Conservation (phyloP, 176 grass and related monocot species). For the Chloris gayana region DNA sequence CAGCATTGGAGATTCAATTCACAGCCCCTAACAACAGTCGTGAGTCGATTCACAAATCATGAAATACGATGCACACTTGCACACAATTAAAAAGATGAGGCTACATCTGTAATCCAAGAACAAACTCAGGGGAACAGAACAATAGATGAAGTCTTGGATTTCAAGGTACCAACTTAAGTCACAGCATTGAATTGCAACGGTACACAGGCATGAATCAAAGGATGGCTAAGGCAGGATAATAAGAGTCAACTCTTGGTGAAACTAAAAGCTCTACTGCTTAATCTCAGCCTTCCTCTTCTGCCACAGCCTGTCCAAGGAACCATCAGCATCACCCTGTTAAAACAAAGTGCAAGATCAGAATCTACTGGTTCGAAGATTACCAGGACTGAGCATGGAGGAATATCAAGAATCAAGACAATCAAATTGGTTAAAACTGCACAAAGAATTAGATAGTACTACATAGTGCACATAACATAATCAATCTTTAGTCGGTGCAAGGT, state of each 20-base stretch:
- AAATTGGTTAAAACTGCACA: too few relatives aligned
- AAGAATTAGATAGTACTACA: too few relatives aligned
- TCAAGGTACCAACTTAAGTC: conserved; percentile 22
- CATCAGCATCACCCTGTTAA: conserved; percentile 70
- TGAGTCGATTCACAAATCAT: too few relatives aligned
- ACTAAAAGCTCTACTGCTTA: conserved; percentile 56
- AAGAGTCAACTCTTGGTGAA: conserved; percentile 10
- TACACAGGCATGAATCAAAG: conserved; percentile 32
- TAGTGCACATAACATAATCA: too few relatives aligned
- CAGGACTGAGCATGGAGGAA: too few relatives aligned
- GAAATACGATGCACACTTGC: neutral
- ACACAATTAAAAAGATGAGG: neutral
- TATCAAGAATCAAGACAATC: too few relatives aligned
- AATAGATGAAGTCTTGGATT: conserved; percentile 37
- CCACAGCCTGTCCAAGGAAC: conserved; percentile 87
- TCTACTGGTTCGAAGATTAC: too few relatives aligned
- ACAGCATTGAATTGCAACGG: conserved; percentile 25
- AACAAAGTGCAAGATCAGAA: neutral
- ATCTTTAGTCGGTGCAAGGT: too few relatives aligned
- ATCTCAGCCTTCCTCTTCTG: conserved; percentile 71
- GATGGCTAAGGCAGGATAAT: neutral
- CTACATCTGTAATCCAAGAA: too few relatives aligned
- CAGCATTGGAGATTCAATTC: too few relatives aligned
- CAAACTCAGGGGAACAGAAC: too few relatives aligned
- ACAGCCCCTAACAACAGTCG: neutral